Evolutionary conservation across 441 rosid genomes (phyloP).

Genomic region (Erysimum cheiri): DNA sequence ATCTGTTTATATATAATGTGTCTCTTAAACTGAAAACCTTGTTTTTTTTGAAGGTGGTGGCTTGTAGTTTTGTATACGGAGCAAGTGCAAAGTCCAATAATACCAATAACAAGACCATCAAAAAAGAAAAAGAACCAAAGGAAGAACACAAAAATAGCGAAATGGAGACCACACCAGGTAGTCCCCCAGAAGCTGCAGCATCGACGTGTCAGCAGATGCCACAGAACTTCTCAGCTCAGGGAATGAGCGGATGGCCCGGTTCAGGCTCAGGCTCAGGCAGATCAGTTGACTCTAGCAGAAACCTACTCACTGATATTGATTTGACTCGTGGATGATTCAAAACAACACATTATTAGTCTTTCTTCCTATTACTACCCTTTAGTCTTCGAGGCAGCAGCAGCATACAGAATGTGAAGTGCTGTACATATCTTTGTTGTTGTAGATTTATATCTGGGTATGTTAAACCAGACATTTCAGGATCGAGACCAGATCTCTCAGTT

Average conservation of each 20-base stretch:
- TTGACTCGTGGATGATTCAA: conserved; percentile 78
- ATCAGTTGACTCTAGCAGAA: conserved; percentile 64
- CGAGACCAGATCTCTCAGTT: conserved; percentile 24
- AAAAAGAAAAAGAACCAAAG: conserved; percentile 59
- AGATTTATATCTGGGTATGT: conserved; percentile 38
- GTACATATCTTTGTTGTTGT: conserved; percentile 84
- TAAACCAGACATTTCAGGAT: conserved; percentile 28
- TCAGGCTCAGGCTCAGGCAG: conserved; percentile 51
- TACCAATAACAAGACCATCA: conserved; percentile 32
- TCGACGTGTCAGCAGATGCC: conserved; percentile 48
- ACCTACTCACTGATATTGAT: conserved; percentile 80
- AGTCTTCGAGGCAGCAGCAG: conserved; percentile 42
- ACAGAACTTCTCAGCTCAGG: conserved; percentile 56
- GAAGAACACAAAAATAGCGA: conserved; percentile 53
- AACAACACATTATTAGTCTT: conserved; percentile 23
- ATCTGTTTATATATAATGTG: background rate
- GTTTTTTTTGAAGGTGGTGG: conserved; percentile 68
- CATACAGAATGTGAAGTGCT: conserved; percentile 60
- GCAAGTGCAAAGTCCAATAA: conserved; percentile 52
- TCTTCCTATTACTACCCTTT: conserved; percentile 21
- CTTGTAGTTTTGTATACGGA: conserved; percentile 87
- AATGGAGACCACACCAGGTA: conserved; percentile 48
- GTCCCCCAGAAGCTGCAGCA: conserved; percentile 42
- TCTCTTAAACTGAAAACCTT: conserved; percentile 1
- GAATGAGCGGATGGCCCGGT: conserved; percentile 65